phyloP scores from a whole-genome alignment of 106 monocot species.

The Phalaenopsis equestris region DNA sequence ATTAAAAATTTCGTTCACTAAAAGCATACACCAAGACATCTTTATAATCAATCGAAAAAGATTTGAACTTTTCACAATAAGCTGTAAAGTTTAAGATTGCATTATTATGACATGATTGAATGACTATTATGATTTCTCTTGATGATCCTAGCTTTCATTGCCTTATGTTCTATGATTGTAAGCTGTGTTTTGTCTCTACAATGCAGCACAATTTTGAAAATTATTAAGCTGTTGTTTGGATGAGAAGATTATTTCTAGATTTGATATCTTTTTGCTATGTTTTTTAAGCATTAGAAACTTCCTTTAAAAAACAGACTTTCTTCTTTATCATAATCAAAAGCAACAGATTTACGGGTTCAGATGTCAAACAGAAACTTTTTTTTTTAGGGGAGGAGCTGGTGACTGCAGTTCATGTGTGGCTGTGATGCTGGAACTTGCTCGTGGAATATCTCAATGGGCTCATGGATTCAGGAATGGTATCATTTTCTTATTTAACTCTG shows the following conservation, averaged over 20 bases:
- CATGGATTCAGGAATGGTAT: constrained; percentile 93
- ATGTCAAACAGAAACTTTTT: constrained; percentile 3
- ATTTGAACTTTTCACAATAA: no score
- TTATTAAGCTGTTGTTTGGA: background rate
- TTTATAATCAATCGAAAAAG: no score
- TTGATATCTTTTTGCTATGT: background rate
- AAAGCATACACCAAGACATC: no score
- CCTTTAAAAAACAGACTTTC: background rate
- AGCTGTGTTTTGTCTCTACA: no score
- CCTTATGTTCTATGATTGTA: background rate
- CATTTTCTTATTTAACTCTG: constrained; percentile 92
- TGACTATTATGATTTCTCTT: background rate
- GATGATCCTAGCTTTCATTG: background rate
- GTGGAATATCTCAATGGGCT: constrained; percentile 93
- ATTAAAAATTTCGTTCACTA: no score
- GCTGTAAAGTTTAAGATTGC: no score
- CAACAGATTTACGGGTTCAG: background rate
- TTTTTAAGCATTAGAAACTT: background rate
- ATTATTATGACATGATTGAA: background rate
- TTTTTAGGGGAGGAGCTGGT: constrained; percentile 86
- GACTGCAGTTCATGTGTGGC: constrained; percentile 94
- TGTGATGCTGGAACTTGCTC: constrained; percentile 98
- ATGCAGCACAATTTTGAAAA: no score
- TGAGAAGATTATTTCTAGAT: background rate
- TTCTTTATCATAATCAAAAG: background rate